phyloP scores from a whole-genome alignment of 306 rosid genomes.

The Vachellia pachyceras region DNA sequence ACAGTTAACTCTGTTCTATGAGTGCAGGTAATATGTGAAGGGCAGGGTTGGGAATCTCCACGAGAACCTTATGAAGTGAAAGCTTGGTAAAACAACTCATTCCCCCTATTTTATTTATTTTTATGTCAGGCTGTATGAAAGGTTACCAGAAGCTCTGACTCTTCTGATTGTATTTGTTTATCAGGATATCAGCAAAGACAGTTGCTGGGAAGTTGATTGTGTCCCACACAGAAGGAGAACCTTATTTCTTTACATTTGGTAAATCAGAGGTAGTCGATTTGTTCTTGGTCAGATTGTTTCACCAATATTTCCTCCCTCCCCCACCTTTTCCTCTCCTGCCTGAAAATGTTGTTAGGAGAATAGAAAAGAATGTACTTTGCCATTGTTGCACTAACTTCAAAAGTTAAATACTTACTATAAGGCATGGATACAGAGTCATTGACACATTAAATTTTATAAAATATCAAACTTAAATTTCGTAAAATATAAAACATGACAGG shows the following conservation, averaged over 20 bases:
- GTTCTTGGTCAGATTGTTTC: slow-evolving; percentile 25
- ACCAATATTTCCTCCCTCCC: not conserved
- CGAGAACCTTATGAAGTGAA: slow-evolving; percentile 98
- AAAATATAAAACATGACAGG: not conserved
- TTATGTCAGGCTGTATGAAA: slow-evolving; percentile 28
- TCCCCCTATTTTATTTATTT: slow-evolving; percentile 3
- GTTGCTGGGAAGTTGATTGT: slow-evolving; percentile 69
- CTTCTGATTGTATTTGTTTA: slow-evolving; percentile 35
- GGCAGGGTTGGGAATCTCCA: slow-evolving; percentile 98
- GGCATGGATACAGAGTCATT: not conserved
- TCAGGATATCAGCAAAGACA: slow-evolving; percentile 87
- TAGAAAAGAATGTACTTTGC: slow-evolving; percentile 20
- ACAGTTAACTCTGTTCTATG: slow-evolving; percentile 27
- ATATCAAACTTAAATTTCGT: not conserved
- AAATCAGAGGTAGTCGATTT: slow-evolving; percentile 77
- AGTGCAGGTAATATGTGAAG: slow-evolving; percentile 75
- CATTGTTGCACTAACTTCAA: slow-evolving; percentile 30
- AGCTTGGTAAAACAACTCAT: slow-evolving; percentile 68
- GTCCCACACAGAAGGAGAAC: slow-evolving; percentile 74
- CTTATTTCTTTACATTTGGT: slow-evolving; percentile 86
- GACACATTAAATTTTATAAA: not conserved
- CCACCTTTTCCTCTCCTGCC: not conserved
- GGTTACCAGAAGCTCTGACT: slow-evolving; percentile 33
- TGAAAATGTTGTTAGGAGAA: not conserved
- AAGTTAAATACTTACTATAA: not conserved